phyloP scores from a whole-genome alignment of 2,329 filamentous ascomycete genomes.

The Fusarium sp. region DNA sequence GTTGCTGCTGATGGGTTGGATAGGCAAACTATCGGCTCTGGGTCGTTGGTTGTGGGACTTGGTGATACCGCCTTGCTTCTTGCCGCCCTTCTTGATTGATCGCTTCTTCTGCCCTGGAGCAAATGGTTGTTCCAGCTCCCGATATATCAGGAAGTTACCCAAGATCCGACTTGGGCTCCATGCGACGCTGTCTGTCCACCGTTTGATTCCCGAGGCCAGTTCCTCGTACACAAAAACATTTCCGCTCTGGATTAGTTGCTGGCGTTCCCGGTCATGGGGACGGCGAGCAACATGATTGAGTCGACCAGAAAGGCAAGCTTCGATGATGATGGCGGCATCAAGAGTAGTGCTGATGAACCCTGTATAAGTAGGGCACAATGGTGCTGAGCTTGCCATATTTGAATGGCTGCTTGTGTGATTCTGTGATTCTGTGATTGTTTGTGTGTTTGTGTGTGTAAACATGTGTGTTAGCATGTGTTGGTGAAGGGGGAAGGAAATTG shows the following conservation, averaged over 20 bases:
- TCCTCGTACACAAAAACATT: slow-evolving; percentile 94
- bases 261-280: slow-evolving; percentile 86
- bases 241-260: slow-evolving; percentile 82
- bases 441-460: not conserved
- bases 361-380: slow-evolving; percentile 72
- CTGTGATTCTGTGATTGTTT: not conserved
- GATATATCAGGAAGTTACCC: slow-evolving; percentile 87
- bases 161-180: slow-evolving; percentile 92
- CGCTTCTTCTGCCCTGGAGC: slow-evolving; percentile 87
- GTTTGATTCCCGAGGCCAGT: slow-evolving; percentile 88
- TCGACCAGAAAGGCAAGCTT: slow-evolving; percentile 78
- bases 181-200: slow-evolving; percentile 91
- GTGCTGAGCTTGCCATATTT: slow-evolving; percentile 6
- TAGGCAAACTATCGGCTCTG: not conserved
- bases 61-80: slow-evolving; percentile 53
- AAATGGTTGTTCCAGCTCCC: slow-evolving; percentile 82
- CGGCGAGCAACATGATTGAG: slow-evolving; percentile 83
- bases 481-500: not conserved
- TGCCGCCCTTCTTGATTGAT: slow-evolving; percentile 77
- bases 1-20: not conserved
- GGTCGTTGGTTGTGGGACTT: slow-evolving; percentile 48
- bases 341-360: slow-evolving; percentile 76
- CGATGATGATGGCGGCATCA: slow-evolving; percentile 84
- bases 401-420: not conserved
- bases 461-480: not conserved